Conservation (phyloP, 768 basidiomycete genomes). For the Termitomyces sp. region DNA sequence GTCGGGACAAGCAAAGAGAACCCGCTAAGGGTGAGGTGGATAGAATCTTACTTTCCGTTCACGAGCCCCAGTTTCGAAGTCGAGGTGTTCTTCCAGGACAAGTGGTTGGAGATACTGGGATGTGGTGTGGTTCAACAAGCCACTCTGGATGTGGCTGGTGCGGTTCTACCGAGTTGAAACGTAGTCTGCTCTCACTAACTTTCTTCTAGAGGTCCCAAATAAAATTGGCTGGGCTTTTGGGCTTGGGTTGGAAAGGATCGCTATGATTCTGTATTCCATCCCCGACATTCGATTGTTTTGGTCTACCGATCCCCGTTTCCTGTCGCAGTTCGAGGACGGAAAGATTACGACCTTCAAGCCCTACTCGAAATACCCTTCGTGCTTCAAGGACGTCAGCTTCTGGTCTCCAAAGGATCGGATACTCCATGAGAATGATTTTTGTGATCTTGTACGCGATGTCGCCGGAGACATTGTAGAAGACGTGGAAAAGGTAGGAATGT, state of each 20-base stretch:
- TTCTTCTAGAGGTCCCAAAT: conserved; percentile 56
- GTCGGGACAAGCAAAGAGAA: conserved; percentile 48
- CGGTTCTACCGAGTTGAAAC: conserved; percentile 23
- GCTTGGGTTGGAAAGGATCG: conserved; percentile 93
- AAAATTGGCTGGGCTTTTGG: conserved; percentile 99
- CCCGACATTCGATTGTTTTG: conserved; percentile 99
- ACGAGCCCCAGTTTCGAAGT: conserved; percentile 98
- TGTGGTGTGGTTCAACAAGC: conserved; percentile 89
- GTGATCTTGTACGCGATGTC: conserved; percentile 88
- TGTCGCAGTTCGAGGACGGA: conserved; percentile 77
- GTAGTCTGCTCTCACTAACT: neutral
- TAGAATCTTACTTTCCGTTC: conserved; percentile 97
- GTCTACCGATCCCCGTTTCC: conserved; percentile 86
- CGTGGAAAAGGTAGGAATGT: conserved; percentile 66
- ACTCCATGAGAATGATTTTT: conserved; percentile 96
- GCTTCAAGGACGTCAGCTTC: conserved; percentile 94
- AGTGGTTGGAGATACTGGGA: conserved; percentile 96
- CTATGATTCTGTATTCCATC: conserved; percentile 95
- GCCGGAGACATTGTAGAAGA: conserved; percentile 92
- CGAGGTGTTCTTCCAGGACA: conserved; percentile 92
- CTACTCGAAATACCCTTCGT: conserved; percentile 90
- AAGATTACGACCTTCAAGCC: conserved; percentile 81
- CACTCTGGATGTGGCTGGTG: conserved; percentile 84
- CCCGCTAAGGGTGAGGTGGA: conserved; percentile 91
- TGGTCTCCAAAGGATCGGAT: conserved; percentile 62